Percentiles rank a stretch among this genome's conserved stretches.
phyloP scores from a whole-genome alignment of 441 rosid genomes.

The Adansonia madagascariensis region DNA sequence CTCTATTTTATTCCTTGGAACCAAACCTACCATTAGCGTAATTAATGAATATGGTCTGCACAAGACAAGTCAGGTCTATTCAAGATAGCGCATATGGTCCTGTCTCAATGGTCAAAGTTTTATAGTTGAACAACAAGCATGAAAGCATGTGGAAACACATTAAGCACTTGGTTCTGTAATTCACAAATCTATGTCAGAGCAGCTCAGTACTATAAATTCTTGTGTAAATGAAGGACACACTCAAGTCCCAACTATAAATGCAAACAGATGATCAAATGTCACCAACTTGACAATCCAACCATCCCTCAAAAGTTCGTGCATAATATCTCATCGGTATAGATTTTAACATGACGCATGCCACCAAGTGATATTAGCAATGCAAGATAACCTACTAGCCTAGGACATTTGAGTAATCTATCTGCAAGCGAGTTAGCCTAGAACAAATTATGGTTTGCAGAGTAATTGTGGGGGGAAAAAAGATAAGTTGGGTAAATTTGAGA shows the following conservation, averaged over 20 bases:
- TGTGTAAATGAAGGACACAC: neutral
- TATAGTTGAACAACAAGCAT: neutral
- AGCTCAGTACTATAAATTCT: neutral
- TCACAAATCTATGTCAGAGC: neutral
- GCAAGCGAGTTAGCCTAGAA: neutral
- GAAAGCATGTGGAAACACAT: neutral
- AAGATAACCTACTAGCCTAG: neutral
- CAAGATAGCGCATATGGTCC: neutral
- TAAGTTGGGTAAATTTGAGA: neutral
- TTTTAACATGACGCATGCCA: neutral
- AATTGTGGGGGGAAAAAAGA: neutral
- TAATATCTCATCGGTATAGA: neutral
- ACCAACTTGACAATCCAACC: neutral
- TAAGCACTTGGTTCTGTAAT: neutral
- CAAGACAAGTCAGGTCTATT: neutral
- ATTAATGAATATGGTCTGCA: neutral
- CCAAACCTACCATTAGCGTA: too few relatives aligned
- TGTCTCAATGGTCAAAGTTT: slow-evolving; percentile 1
- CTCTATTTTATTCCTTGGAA: too few relatives aligned
- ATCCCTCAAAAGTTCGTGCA: neutral
- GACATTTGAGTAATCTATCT: neutral
- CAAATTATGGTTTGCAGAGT: too few relatives aligned
- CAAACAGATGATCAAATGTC: neutral
- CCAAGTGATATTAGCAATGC: neutral
- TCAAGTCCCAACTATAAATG: neutral